Base-by-base conservation (phyloP, 2,329 filamentous ascomycete genomes). In the Remersonia thermophila region DNA sequence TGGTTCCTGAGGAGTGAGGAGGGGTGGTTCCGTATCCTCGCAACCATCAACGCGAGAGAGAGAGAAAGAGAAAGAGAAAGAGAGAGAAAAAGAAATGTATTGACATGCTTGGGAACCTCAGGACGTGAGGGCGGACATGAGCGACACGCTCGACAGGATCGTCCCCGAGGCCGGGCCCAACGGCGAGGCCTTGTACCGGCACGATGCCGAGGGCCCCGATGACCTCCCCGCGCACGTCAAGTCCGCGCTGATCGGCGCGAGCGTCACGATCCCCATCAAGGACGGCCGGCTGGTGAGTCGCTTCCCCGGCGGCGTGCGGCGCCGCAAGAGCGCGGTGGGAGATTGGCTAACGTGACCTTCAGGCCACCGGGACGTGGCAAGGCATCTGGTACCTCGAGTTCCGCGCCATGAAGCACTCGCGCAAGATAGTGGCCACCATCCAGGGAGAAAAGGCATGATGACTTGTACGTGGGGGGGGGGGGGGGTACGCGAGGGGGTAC, bases 221-320 rank as follows among this genome's bases (percentile, higher is more conserved):
- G 91, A 96, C 60, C 95, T 96, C 85, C 91, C 91, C 27, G 87
- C 86, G 40, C 91, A 98, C 59, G 80, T 98, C 57, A 98, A 98
- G 63, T 85, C 80, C 39, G 82, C 85, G 0, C 63, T 98, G 33
- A 70, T 96, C 20, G 91, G 91, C 11, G 84, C 87, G 3, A 93
- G 82, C 48, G 77, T 96, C 3, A 89, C 79, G 5, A 81, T 98
- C 40, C 91, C 91, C 2, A 95, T 98, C 56, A 80, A 73, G 41
- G 77, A 96, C 52, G 91, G 91, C 27, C 77, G 73, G 49, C 58
- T 96, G 55, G 78, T 73, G 53, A 52, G 68, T 60, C 20, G 27
- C 20, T 2, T 13, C 29, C 1, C 7, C 7, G 9, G n/a, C 12
- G 17, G 13, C 7, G n/a, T 15, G n/a, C 12, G 5, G 27, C 4